Conservation (phyloP, 768 basidiomycete species). For the Pleurotus cornucopiae region DNA sequence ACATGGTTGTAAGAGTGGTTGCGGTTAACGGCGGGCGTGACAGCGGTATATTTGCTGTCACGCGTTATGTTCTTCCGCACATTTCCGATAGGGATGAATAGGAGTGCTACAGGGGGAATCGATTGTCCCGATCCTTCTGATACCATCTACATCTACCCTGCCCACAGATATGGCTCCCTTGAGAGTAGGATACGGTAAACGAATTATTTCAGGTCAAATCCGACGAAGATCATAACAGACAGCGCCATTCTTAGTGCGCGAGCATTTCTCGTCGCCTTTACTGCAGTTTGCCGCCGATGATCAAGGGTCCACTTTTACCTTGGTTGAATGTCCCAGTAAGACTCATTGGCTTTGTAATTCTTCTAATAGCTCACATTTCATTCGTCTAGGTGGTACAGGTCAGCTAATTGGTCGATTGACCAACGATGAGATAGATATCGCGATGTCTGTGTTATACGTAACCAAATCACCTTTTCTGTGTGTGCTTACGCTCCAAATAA, state of each 20-base stretch:
- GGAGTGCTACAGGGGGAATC: no score
- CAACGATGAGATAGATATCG: constrained; percentile 76
- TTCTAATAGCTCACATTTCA: constrained; percentile 10
- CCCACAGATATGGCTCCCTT: constrained; percentile 1
- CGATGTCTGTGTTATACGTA: constrained; percentile 48
- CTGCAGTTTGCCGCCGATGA: constrained; percentile 79
- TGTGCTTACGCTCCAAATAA: no score
- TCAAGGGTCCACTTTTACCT: constrained; percentile 65
- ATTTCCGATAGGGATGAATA: not conserved
- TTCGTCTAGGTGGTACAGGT: constrained; percentile 71
- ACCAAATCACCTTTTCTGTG: no score
- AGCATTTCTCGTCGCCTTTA: constrained; percentile 91
- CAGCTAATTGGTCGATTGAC: constrained; percentile 75
- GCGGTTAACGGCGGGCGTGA: constrained; percentile 8
- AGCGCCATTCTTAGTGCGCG: constrained; percentile 47
- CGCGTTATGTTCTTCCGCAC: constrained; percentile 2
- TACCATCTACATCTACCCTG: no score
- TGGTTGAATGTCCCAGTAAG: constrained; percentile 88
- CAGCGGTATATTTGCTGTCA: constrained; percentile 4
- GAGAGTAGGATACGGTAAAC: constrained; percentile 1
- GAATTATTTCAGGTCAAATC: not conserved
- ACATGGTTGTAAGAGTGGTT: constrained; percentile 25
- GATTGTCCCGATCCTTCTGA: no score
- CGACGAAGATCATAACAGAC: not conserved
- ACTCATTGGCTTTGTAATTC: constrained; percentile 5